phyloP scores from a whole-genome alignment of 805 yeast genomes.

The Starmera caribaea region DNA sequence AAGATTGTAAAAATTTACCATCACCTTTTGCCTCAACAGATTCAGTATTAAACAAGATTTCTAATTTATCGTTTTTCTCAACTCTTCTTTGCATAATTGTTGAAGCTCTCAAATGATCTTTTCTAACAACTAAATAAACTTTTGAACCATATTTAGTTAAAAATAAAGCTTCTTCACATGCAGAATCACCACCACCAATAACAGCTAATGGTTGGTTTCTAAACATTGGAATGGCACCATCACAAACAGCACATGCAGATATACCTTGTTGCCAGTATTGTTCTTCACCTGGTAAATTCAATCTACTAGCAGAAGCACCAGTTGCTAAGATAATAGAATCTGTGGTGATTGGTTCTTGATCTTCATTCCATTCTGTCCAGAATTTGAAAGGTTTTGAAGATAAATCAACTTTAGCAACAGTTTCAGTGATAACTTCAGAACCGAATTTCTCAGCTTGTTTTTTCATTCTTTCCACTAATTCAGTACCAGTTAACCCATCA shows the following conservation, averaged over 20 bases:
- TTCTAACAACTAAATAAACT: constrained; percentile 88
- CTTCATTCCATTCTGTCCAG: constrained; percentile 96
- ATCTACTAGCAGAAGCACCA: constrained; percentile 97
- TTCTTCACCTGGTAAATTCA: constrained; percentile 93
- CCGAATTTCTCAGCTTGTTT: constrained; percentile 83
- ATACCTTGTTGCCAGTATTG: constrained; percentile 98
- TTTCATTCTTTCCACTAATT: constrained; percentile 90
- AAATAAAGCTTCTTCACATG: constrained; percentile 97
- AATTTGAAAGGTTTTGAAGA: constrained; percentile 86
- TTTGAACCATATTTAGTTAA: constrained; percentile 96
- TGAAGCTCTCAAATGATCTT: constrained; percentile 91
- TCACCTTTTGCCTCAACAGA: constrained; percentile 89
- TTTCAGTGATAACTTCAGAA: constrained; percentile 89
- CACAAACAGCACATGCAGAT: constrained; percentile 99
- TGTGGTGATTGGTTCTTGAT: constrained; percentile 80
- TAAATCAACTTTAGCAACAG: constrained; percentile 86
- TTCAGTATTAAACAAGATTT: constrained; percentile 79
- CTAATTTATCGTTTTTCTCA: constrained; percentile 74
- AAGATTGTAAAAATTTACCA: constrained; percentile 65
- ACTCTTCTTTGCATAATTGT: constrained; percentile 96
- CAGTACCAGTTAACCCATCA: constrained; percentile 77
- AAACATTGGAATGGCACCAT: constrained; percentile 98
- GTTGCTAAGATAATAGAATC: constrained; percentile 93
- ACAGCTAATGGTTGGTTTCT: constrained; percentile 97
- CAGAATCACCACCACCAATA: constrained; percentile 98